phyloP scores from a whole-genome alignment of 495 filamentous ascomycete genomes.

The Aeminium ludgeri region DNA sequence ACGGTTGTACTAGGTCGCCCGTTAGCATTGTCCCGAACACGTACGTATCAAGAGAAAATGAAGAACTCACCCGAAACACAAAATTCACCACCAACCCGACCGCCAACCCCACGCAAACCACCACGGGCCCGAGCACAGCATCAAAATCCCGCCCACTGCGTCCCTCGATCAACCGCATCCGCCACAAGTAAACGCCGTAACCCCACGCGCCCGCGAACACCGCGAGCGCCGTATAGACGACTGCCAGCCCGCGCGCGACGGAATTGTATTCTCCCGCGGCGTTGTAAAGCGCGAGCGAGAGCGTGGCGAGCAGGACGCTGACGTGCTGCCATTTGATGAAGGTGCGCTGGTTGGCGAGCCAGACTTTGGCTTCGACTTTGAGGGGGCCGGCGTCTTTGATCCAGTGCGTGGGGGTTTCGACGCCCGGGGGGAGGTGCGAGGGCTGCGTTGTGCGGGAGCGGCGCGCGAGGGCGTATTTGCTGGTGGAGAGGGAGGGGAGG shows the following conservation, averaged over 20 bases:
- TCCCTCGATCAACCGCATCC: constrained; percentile 60
- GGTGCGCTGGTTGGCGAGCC: constrained; percentile 94
- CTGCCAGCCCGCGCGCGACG: constrained; percentile 55
- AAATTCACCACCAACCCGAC: constrained; percentile 76
- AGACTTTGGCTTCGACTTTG: constrained; percentile 89
- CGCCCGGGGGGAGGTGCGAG: constrained; percentile 54
- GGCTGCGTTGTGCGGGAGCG: constrained; percentile 23
- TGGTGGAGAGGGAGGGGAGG: constrained; percentile 59
- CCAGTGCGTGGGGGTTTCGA: constrained; percentile 64
- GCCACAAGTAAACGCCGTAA: constrained; percentile 58
- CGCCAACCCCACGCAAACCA: constrained; percentile 65
- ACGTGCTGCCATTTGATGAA: constrained; percentile 98
- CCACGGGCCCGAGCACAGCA: constrained; percentile 63
- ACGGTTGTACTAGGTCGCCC: too few species aligned
- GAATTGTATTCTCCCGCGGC: constrained; percentile 56
- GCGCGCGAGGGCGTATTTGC: constrained; percentile 47
- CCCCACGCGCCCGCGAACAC: constrained; percentile 76
- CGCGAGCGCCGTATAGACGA: constrained; percentile 69
- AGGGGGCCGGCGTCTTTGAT: constrained; percentile 87
- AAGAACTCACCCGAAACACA: constrained; percentile 44
- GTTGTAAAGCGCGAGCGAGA: constrained; percentile 75
- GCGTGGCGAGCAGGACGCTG: constrained; percentile 60
- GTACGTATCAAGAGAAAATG: too few species aligned
- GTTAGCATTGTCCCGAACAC: too few species aligned
- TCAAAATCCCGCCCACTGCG: constrained; percentile 88